A percentile compares a stretch with the other conserved stretches of the same genome.
Conservation (phyloP, 169 alveolate genomes). For the Babesia gibsoni region DNA sequence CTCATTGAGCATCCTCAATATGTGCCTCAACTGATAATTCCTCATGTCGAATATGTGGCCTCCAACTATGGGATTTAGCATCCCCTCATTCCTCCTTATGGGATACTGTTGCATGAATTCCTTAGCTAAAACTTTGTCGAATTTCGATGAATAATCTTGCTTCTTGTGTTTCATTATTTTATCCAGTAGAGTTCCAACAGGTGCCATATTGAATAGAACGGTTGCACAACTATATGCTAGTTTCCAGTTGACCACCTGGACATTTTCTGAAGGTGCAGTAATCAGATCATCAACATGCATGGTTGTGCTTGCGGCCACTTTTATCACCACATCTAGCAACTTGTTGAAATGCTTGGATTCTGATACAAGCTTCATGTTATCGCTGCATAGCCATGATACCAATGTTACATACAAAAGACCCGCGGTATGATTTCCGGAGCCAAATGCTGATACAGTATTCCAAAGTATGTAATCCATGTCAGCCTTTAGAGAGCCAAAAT, state of each 20-base stretch:
- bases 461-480: slow-evolving; percentile 17
- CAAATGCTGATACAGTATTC: background rate
- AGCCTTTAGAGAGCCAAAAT: slow-evolving; percentile 13
- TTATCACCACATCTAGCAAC: background rate
- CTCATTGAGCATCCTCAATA: background rate
- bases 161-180: background rate
- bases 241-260: slow-evolving; percentile 9
- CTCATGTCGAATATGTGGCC: slow-evolving; percentile 15
- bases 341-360: slow-evolving; percentile 9
- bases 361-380: background rate
- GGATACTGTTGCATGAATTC: background rate
- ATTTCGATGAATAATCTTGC: background rate
- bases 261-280: slow-evolving; percentile 4
- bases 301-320: background rate
- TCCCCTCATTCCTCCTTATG: background rate
- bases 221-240: slow-evolving; percentile 5
- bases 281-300: slow-evolving; percentile 10
- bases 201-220: slow-evolving; percentile 3
- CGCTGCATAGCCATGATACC: slow-evolving; percentile 4
- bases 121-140: background rate
- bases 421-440: background rate
- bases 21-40: slow-evolving; percentile 20
- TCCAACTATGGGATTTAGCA: slow-evolving; percentile 7
- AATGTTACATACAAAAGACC: background rate
- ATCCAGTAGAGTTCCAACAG: background rate